phyloP scores from a whole-genome alignment of 495 filamentous ascomycete species.

The Cryomyces minteri region DNA sequence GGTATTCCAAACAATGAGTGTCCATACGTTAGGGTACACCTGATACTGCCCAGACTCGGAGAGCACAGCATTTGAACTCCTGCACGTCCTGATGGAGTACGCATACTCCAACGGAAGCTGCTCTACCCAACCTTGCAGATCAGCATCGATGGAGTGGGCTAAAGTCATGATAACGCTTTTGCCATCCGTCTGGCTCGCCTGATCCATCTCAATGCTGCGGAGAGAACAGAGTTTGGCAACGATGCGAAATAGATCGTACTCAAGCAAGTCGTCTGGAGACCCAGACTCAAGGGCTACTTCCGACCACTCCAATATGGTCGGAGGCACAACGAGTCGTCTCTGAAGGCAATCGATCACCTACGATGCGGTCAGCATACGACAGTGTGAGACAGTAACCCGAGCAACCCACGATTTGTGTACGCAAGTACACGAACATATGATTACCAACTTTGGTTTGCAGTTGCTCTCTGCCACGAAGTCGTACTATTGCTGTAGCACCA shows the following conservation, averaged over 20 bases:
- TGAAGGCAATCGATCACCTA: constrained; percentile 1
- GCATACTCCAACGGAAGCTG: too few species aligned
- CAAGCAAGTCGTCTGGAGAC: not conserved
- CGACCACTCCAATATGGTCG: not conserved
- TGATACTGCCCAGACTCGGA: not conserved
- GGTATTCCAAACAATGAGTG: not conserved
- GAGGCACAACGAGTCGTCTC: not conserved
- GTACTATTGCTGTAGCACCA: not conserved
- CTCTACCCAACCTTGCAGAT: not conserved
- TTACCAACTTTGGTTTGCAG: not conserved
- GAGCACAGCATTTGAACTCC: too few species aligned
- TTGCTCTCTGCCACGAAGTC: not conserved
- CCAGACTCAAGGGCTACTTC: not conserved
- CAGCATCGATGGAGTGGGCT: not conserved
- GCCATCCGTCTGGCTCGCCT: too few species aligned
- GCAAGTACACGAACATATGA: not conserved
- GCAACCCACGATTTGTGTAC: not conserved
- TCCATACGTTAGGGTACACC: not conserved
- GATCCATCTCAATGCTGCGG: too few species aligned
- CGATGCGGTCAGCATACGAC: not conserved
- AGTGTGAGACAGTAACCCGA: not conserved
- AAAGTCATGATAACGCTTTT: not conserved
- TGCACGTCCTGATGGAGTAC: too few species aligned
- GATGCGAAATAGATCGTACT: not conserved
- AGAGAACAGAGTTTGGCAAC: not conserved